phyloP scores from a whole-genome alignment of 192 early-diverging fungal genomes.

The Umbelopsis sp. region DNA sequence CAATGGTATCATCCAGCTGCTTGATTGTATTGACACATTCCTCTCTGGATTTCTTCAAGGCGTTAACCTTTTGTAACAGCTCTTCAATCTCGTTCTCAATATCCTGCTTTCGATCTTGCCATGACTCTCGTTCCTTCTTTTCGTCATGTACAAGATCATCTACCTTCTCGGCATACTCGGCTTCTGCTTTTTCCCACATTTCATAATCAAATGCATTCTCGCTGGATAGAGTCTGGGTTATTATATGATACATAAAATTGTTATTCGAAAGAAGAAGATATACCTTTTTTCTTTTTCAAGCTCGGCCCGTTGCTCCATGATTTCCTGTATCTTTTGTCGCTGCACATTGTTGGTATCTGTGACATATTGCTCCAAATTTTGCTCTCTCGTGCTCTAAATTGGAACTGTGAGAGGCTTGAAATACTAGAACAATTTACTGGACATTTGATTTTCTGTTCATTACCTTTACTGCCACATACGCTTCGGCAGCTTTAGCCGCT shows the following conservation, averaged over 20 bases:
- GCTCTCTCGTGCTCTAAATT: background rate
- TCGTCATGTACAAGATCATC: conserved; percentile 7
- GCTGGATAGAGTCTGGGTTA: background rate
- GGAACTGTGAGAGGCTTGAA: background rate
- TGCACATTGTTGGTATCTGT: conserved; percentile 14
- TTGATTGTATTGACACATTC: background rate
- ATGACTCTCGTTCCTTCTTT: background rate
- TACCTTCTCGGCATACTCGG: conserved; percentile 1
- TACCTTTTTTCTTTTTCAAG: conserved; percentile 7
- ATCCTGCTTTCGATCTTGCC: background rate
- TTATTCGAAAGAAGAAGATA: background rate
- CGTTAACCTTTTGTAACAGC: conserved; percentile 9
- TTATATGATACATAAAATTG: background rate
- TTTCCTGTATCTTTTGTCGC: conserved; percentile 1
- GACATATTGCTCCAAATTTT: background rate
- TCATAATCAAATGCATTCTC: conserved; percentile 16
- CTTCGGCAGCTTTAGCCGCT: background rate
- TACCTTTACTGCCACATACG: conserved; percentile 8
- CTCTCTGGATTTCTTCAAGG: background rate
- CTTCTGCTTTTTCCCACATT: conserved; percentile 19
- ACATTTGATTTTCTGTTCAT: background rate
- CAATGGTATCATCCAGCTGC: background rate
- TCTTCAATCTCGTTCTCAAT: conserved; percentile 12
- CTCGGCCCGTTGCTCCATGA: background rate
- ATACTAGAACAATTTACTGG: too few species aligned